Base-by-base conservation (phyloP, 2,329 filamentous ascomycete genomes). In the Xylaria digitata region DNA sequence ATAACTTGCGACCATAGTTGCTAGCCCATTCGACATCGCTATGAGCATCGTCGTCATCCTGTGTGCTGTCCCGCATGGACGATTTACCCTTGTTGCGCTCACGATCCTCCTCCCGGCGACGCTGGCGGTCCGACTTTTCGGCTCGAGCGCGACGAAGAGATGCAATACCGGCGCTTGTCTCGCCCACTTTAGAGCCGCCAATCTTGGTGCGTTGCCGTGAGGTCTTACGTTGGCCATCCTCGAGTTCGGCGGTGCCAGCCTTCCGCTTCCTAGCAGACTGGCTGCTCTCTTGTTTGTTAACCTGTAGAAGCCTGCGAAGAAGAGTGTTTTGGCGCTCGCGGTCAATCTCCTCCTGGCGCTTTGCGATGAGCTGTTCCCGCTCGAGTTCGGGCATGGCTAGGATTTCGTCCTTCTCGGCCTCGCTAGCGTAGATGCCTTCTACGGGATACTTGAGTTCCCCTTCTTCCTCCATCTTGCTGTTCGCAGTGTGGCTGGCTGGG, bases 371-470 rank as follows among this genome's bases (percentile, higher is more conserved):
- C 77, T 93, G 89, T 79, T 99, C 96, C 69, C 95, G 91, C 76
- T 97, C 90, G 58, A 98, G 90, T 81, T 98, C 94, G 34, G 94
- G 90, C 86, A 97, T 89, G 63, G 85, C 87, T 86, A 96, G 90
- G 69, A 99, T 96, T 58, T 91, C 85, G 7, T 86, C 86, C 79
- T 92, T 94, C 76, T 96, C 92, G 45, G 88, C 85, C 50, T 89
- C 84, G 71, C 88, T 92, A 73, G 88, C 86, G 78, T 93, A 96
- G 75, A 96, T 90, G 73, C 95, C 94, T 71, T 99, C 96, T 69
- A 97, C 87, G 0, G 95, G 94, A 76, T 96, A 96, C 61, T 87
- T 85, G 63, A 89, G 85, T 56, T 88, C 85, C 54, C 85, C 84
- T 48, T 83, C 82, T 26, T 79, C 80, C 70, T 80, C 79, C 73